Evolutionary conservation across 2,329 filamentous ascomycete genomes (phyloP), one percentile per base, ranked within the genome.

Genomic region (Trichoderma koningii): DNA sequence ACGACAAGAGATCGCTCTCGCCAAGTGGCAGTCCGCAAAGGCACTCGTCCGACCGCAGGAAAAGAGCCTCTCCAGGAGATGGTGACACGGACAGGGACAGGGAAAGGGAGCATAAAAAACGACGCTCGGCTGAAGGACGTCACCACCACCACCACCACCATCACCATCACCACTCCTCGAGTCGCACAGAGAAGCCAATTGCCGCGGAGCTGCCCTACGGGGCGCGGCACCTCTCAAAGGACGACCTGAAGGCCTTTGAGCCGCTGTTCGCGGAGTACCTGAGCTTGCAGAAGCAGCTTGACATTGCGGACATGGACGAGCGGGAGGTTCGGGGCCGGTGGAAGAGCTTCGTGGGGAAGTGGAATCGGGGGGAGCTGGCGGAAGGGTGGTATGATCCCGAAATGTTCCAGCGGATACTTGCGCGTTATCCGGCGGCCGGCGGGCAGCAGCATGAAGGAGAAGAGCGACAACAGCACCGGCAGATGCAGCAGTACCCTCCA

Each of bases 371-470:
- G 73, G 91, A 94, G 78, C 81, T 98, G 68, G 89, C 91, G 5
- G 89, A 94, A 76, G 92, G 92, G 53, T 99, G 94, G 94, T 99
- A 98, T 77, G 92, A 96, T 73, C 90, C 93, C 7, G 85, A 85
- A 65, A 90, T 87, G 68, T 86, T 91, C 67, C 70, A 71, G 42
- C 73, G 75, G 26, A 76, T 78, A 9, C 68, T 75, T 34, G 74
- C 76, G 10, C 75, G 71, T 68, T 67, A 66, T 1, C 59, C 68
- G 14, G 66, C 51, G 60, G 66, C 55, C 34, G 26, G 28, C 52
- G 38, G 7, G 5, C 15, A 44, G 5, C 15, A 44, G 19, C 41
- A 9, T 38, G 34, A 38, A 38, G 10, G 34, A 14, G 34, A 38
- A 12, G 34, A 38, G 34, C 10, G 34, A 14, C 28, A 47, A 28